Conservation (phyloP, 768 basidiomycete genomes). For the Psilocybe sp. region DNA sequence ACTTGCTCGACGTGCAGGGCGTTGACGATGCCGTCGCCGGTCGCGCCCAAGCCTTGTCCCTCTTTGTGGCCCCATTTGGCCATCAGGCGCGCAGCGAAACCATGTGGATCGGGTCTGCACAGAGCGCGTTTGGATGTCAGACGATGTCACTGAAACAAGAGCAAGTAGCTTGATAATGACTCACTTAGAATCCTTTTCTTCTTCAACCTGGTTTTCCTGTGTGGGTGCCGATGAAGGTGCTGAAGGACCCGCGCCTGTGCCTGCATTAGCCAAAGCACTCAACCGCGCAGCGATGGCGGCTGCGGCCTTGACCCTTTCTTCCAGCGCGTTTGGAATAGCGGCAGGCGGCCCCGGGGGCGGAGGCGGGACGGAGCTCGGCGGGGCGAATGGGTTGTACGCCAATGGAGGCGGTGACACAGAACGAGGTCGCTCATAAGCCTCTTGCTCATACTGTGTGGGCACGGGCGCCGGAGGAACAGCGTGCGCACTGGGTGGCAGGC, state of each 20-base stretch:
- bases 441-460: not conserved
- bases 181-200: slow-evolving; percentile 30
- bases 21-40: slow-evolving; percentile 84
- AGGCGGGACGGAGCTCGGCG: slow-evolving; percentile 50
- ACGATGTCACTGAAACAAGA: not conserved
- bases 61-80: slow-evolving; percentile 96
- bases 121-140: not conserved
- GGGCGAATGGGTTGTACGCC: slow-evolving; percentile 71
- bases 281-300: slow-evolving; percentile 81
- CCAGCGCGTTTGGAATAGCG: slow-evolving; percentile 38
- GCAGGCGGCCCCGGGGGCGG: slow-evolving; percentile 48
- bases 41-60: slow-evolving; percentile 87
- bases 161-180: not conserved
- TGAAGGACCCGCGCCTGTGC: slow-evolving; percentile 12
- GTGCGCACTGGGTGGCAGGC: slow-evolving; percentile 6
- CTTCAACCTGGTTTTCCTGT: slow-evolving; percentile 24
- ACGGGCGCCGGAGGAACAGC: slow-evolving; percentile 15
- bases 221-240: slow-evolving; percentile 15
- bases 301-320: slow-evolving; percentile 72
- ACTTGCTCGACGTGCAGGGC: slow-evolving; percentile 82
- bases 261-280: slow-evolving; percentile 45
- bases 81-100: slow-evolving; percentile 86
- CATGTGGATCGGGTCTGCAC: slow-evolving; percentile 56
- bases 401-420: slow-evolving; percentile 49
- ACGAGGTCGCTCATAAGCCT: slow-evolving; percentile 22